phyloP scores from a whole-genome alignment of 306 rosid species.

The Dalbergia oliveri region DNA sequence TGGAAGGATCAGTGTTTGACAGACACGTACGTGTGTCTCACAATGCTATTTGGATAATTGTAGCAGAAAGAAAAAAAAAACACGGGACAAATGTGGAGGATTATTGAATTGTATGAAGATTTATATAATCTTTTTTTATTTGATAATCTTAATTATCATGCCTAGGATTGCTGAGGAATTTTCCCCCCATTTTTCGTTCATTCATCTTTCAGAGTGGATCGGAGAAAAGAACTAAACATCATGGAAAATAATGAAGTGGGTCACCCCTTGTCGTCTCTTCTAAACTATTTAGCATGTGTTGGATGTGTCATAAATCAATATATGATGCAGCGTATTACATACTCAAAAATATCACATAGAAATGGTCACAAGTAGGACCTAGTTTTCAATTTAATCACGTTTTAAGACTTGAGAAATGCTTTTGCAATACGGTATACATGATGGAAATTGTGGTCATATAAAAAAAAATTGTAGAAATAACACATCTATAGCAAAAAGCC shows the following conservation, averaged over 20 bases:
- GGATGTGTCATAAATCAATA: neutral
- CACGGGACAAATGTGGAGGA: neutral
- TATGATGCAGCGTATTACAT: no score
- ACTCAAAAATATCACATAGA: neutral
- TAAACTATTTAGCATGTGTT: neutral
- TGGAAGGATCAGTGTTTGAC: neutral
- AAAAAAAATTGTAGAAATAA: neutral
- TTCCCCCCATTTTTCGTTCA: neutral
- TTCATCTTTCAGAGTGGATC: neutral
- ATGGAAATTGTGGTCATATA: neutral
- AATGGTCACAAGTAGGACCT: neutral
- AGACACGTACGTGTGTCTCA: neutral
- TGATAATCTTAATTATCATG: neutral
- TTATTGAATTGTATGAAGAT: neutral
- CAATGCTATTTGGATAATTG: neutral
- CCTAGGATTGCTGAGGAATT: neutral
- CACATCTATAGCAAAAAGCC: neutral
- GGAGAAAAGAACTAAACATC: neutral
- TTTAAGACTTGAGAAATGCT: neutral
- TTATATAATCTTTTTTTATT: neutral
- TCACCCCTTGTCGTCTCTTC: neutral
- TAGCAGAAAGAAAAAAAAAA: no score
- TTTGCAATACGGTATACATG: neutral
- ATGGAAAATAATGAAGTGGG: slow-evolving; percentile 6
- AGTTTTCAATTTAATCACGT: slow-evolving; percentile 15